phyloP scores from a whole-genome alignment of 148 eudicot genomes.

The Chenopodium suecicum region DNA sequence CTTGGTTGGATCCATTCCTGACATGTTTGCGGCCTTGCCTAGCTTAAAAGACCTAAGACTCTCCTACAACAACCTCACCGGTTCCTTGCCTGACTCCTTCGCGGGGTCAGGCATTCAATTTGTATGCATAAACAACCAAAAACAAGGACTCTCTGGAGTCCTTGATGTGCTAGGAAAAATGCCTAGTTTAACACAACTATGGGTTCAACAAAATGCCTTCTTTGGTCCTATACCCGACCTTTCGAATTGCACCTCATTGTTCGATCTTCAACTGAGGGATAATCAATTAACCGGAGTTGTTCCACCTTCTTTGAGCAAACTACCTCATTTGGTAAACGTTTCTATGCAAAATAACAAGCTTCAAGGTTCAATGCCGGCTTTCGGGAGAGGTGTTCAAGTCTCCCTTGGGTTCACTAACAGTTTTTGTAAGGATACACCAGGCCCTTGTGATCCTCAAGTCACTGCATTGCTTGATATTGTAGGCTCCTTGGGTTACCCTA shows the following conservation, averaged over 20 bases:
- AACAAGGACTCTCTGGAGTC: constrained; percentile 46
- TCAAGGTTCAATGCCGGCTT: constrained; percentile 41
- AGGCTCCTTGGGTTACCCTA: constrained; percentile 32
- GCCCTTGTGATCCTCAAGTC: constrained; percentile 43
- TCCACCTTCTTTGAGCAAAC: constrained; percentile 29
- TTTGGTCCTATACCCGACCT: constrained; percentile 35
- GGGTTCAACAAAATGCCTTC: constrained; percentile 41
- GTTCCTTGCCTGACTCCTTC: constrained; percentile 51
- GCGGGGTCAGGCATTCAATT: constrained; percentile 40
- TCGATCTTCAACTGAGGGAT: constrained; percentile 44
- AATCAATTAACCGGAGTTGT: constrained; percentile 38
- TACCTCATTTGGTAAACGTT: constrained; percentile 29
- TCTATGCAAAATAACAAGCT: constrained; percentile 41
- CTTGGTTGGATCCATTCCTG: constrained; percentile 53
- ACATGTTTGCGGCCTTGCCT: constrained; percentile 45
- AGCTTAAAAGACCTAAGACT: constrained; percentile 41
- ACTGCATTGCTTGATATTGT: constrained; percentile 28
- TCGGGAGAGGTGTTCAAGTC: constrained; percentile 23
- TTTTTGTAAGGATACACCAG: constrained; percentile 33
- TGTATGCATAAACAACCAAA: constrained; percentile 64
- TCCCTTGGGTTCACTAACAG: constrained; percentile 23
- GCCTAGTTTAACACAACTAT: constrained; percentile 35
- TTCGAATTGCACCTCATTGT: constrained; percentile 29
- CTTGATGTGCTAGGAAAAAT: constrained; percentile 50
- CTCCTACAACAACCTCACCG: constrained; percentile 64